phyloP scores from a whole-genome alignment of 2,329 filamentous ascomycete genomes.

The Emericellopsis cladophorae region DNA sequence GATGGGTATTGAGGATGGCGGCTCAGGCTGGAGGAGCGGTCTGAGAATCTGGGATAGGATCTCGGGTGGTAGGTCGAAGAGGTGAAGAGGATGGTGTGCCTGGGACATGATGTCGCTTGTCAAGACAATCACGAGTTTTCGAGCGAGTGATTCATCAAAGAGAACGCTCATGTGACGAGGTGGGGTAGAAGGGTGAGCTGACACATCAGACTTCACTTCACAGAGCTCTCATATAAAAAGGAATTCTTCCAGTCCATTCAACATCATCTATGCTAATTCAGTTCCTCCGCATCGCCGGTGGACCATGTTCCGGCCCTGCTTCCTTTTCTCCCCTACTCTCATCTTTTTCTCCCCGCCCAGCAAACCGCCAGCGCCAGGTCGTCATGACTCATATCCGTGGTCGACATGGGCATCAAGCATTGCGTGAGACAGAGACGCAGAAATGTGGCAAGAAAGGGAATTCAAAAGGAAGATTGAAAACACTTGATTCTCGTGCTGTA shows the following conservation, averaged over 20 bases:
- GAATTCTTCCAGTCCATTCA: slow-evolving; percentile 13
- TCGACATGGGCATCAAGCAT: no score
- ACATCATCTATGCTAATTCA: slow-evolving; percentile 23
- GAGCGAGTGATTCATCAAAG: no score
- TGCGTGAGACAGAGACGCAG: no score
- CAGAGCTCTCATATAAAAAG: no score
- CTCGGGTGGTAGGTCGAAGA: slow-evolving; percentile 20
- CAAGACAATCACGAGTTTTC: no score
- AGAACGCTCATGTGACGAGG: neutral
- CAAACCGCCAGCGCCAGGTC: no score
- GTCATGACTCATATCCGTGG: no score
- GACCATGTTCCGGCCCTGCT: slow-evolving; percentile 4
- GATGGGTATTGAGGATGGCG: slow-evolving; percentile 8
- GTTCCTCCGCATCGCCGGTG: slow-evolving; percentile 3
- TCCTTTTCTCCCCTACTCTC: slow-evolving; percentile 6
- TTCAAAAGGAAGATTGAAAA: no score
- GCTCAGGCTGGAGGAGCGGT: slow-evolving; percentile 13
- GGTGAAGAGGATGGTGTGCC: slow-evolving; percentile 8
- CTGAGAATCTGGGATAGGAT: slow-evolving; percentile 16
- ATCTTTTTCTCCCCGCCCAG: neutral
- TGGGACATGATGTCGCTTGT: neutral
- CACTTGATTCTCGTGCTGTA: no score
- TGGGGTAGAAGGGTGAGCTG: no score
- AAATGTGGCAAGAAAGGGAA: no score
- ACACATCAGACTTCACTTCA: no score